Conservation (phyloP, 345 rosid genomes). For the Pistacia integerrima region DNA sequence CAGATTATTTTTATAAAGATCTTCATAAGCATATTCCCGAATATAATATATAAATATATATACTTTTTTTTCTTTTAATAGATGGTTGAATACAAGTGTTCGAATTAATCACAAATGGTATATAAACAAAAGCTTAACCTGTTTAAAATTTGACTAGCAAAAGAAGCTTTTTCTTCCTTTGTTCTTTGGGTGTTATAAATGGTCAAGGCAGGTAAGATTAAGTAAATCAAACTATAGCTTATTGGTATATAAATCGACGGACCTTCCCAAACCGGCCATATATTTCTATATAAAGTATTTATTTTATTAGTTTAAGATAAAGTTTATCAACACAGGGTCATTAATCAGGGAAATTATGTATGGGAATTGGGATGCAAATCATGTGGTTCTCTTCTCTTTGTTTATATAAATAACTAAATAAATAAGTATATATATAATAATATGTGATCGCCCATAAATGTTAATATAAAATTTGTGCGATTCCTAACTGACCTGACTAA, state of each 20-base stretch:
- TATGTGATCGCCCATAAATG: neutral
- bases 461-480: slow-evolving; percentile 14
- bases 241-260: neutral
- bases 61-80: too few relatives aligned
- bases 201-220: slow-evolving; percentile 17
- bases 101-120: too few relatives aligned
- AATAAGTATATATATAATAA: neutral
- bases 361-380: slow-evolving; percentile 34
- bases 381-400: slow-evolving; percentile 21
- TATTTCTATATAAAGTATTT: neutral
- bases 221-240: slow-evolving; percentile 6
- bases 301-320: neutral
- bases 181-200: too few relatives aligned
- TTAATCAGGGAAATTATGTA: slow-evolving; percentile 13
- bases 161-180: too few relatives aligned
- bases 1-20: neutral
- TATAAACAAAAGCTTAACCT: neutral
- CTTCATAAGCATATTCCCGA: neutral
- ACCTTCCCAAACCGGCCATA: too few relatives aligned
- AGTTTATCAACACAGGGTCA: neutral
- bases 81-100: too few relatives aligned
- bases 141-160: neutral
- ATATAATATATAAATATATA: neutral
- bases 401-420: neutral
- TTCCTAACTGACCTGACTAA: slow-evolving; percentile 27